A percentile compares a stretch with the other conserved stretches of the same genome.
These are phyloP conservation scores for Yarrowia yakushimensis DNA, from an alignment of 805 yeast species.

Conservation along the genomic window DNA sequence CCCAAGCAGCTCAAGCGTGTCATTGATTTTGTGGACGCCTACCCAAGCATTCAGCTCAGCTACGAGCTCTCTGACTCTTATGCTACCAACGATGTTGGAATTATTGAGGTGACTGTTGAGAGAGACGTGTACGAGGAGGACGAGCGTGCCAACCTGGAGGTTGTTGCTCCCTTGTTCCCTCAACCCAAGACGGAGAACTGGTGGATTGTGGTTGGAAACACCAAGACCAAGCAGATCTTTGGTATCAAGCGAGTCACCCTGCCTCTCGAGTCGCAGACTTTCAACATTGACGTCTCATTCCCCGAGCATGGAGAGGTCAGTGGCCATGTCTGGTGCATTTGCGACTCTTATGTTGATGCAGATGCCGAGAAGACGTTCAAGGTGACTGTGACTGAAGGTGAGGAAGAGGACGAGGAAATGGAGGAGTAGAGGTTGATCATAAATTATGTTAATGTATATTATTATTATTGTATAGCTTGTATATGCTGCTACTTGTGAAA, in stretches of 20 bases:
- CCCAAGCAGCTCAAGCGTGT: constrained; percentile 45
- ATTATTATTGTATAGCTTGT: background rate
- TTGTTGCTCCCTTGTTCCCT: constrained; percentile 60
- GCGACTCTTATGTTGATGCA: constrained; percentile 90
- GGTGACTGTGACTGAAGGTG: constrained; percentile 29
- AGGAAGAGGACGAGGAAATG: constrained; percentile 30
- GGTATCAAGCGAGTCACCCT: constrained; percentile 67
- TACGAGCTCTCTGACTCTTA: constrained; percentile 48
- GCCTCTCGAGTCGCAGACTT: constrained; percentile 49
- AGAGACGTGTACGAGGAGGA: constrained; percentile 68
- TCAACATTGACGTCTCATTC: constrained; percentile 54
- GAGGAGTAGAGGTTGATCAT: constrained; percentile 29
- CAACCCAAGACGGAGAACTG: constrained; percentile 60
- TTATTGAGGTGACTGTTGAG: constrained; percentile 41
- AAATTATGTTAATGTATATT: constrained; percentile 13
- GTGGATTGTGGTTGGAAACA: constrained; percentile 88
- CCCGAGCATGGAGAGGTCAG: constrained; percentile 59
- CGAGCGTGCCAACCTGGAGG: constrained; percentile 52
- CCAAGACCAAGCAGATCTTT: constrained; percentile 54
- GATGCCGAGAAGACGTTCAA: constrained; percentile 73
- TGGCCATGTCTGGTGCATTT: constrained; percentile 75
- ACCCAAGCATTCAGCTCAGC: constrained; percentile 76
- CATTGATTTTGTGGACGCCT: constrained; percentile 84
- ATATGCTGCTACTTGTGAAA: background rate
- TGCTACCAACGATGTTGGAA: constrained; percentile 48